Percentiles rank a stretch among this genome's conserved stretches.
phyloP scores from a whole-genome alignment of 768 basidiomycete genomes.

The Kwoniella europaea region DNA sequence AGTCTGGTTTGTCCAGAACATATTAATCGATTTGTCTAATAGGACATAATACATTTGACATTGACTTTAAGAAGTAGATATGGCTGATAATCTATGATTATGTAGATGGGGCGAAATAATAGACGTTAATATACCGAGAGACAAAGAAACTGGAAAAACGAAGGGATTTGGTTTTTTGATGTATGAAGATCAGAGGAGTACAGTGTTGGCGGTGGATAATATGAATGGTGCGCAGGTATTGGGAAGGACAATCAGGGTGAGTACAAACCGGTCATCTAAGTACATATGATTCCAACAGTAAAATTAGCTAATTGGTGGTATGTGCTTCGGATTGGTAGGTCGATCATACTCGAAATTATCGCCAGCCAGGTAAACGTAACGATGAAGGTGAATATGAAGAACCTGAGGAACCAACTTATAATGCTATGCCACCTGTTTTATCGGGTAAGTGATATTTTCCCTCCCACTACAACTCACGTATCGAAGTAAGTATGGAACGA shows the following conservation, averaged over 20 bases:
- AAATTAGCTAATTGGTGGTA: no score
- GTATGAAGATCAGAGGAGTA: slow-evolving; percentile 98
- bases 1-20: no score
- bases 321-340: slow-evolving; percentile 36
- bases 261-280: slow-evolving; percentile 49
- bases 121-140: slow-evolving; percentile 91
- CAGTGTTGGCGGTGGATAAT: slow-evolving; percentile 95
- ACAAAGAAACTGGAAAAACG: slow-evolving; percentile 88
- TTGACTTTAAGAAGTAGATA: no score
- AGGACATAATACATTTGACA: no score
- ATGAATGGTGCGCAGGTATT: slow-evolving; percentile 91
- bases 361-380: slow-evolving; percentile 76
- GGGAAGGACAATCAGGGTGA: slow-evolving; percentile 84
- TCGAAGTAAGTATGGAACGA: not conserved
- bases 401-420: slow-evolving; percentile 80
- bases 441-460: slow-evolving; percentile 62
- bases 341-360: slow-evolving; percentile 72
- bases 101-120: slow-evolving; percentile 94
- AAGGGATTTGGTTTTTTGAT: slow-evolving; percentile 95
- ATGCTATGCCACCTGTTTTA: slow-evolving; percentile 78
- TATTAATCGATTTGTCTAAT: not conserved
- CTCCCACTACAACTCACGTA: no score
- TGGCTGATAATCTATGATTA: not conserved
- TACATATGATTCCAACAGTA: no score
- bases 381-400: slow-evolving; percentile 86